These are phyloP conservation scores for Phtheirospermum japonicum DNA, from an alignment of 257 asterid species.

Conservation along the genomic window DNA sequence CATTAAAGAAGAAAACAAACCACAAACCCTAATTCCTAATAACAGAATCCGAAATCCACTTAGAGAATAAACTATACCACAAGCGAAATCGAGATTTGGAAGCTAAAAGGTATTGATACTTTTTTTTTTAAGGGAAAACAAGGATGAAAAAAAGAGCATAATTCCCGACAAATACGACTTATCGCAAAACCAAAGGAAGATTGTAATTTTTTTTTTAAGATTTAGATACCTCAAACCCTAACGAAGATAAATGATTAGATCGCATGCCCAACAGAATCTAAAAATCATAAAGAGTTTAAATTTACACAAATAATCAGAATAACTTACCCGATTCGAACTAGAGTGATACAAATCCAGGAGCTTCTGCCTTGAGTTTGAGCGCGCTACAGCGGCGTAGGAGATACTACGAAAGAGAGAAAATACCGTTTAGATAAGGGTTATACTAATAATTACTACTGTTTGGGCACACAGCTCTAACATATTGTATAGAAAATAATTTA, in stretches of 20 bases:
- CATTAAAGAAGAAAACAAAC: no score
- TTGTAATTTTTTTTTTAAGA: background rate
- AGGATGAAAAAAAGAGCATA: background rate
- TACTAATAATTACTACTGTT: no score
- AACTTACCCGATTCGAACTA: background rate
- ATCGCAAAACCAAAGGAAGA: background rate
- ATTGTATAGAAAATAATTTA: no score
- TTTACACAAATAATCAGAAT: background rate
- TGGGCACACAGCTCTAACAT: no score
- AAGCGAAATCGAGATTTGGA: background rate
- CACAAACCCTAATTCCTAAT: background rate
- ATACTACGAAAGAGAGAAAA: no score
- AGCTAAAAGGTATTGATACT: background rate
- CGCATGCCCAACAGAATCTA: background rate
- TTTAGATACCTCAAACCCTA: constrained; percentile 25
- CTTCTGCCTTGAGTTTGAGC: background rate
- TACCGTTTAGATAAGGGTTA: no score
- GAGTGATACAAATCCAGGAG: background rate
- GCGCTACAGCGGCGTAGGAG: no score
- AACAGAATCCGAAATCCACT: background rate
- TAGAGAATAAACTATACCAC: background rate
- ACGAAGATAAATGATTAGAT: constrained; percentile 17
- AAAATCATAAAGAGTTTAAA: background rate
- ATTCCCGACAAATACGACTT: background rate
- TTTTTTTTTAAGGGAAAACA: no score